A percentile compares a stretch with the other conserved stretches of the same genome.
These are phyloP conservation scores for Ramaria sp. DNA, from an alignment of 768 basidiomycete species.

Conservation along the genomic window DNA sequence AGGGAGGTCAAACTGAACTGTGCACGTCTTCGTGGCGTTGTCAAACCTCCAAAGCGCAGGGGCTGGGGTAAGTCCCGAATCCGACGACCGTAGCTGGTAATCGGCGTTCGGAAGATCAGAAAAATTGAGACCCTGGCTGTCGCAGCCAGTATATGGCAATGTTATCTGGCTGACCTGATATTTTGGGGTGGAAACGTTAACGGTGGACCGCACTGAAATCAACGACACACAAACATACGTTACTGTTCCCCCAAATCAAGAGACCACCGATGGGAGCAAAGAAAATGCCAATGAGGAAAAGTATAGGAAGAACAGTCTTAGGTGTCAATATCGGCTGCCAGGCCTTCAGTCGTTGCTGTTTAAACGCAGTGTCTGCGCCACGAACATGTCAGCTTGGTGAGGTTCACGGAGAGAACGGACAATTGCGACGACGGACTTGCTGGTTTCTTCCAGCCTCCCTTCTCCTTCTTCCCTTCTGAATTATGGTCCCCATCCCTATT, in stretches of 20 bases:
- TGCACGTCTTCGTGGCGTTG: conserved; percentile 42
- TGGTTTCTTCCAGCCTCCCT: conserved; percentile 75
- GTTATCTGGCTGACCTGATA: conserved; percentile 81
- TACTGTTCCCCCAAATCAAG: conserved; percentile 80
- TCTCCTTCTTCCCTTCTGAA: conserved; percentile 61
- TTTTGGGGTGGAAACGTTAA: conserved; percentile 17
- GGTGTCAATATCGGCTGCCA: conserved; percentile 99
- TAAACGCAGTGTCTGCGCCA: conserved; percentile 86
- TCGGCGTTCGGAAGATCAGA: conserved; percentile 49
- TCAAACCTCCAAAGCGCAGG: conserved; percentile 69
- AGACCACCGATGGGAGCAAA: conserved; percentile 96
- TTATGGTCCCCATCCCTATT: conserved; percentile 26
- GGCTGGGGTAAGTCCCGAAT: conserved; percentile 32
- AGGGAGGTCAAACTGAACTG: conserved; percentile 75
- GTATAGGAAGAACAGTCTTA: conserved; percentile 91
- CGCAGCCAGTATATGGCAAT: conserved; percentile 92
- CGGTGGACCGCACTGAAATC: neutral
- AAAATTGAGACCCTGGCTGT: conserved; percentile 42
- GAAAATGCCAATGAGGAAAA: conserved; percentile 88
- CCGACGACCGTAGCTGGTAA: conserved; percentile 57
- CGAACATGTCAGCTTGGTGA: neutral
- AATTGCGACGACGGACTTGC: conserved; percentile 52
- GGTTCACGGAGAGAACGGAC: too few species aligned
- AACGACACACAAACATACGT: conserved; percentile 28
- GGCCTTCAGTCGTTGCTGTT: conserved; percentile 97